A percentile compares a stretch with the other conserved stretches of the same genome.
Evolutionary conservation across 352 stramenopile species (phyloP).

Genomic region (Pythium phragmiticola): DNA sequence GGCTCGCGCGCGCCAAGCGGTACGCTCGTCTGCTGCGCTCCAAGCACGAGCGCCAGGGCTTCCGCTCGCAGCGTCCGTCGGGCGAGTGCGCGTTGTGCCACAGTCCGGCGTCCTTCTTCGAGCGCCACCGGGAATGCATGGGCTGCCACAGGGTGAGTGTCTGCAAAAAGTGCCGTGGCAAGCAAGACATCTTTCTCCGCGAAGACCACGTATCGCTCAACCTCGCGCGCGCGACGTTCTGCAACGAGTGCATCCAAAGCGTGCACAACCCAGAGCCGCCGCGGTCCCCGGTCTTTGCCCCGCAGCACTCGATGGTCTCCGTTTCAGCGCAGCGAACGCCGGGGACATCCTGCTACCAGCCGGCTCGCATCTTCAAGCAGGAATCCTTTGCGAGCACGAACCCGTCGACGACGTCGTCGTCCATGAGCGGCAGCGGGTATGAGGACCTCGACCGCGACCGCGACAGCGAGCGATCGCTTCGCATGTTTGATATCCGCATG

Average conservation of each 20-base stretch:
- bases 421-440: neutral
- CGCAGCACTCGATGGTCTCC: neutral
- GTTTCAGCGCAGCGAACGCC: neutral
- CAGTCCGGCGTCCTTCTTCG: constrained; percentile 18
- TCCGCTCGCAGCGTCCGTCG: neutral
- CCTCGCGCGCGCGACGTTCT: constrained; percentile 15
- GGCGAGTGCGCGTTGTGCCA: constrained; percentile 13
- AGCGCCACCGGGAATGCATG: constrained; percentile 11
- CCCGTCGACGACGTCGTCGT: neutral
- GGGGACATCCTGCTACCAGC: neutral
- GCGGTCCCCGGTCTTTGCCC: neutral
- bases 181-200: constrained; percentile 7
- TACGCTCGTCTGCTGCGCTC: constrained; percentile 3
- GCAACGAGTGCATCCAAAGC: constrained; percentile 9
- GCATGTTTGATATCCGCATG: neutral
- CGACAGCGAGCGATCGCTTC: constrained; percentile 3
- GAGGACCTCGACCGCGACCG: neutral
- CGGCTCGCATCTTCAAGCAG: neutral
- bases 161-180: constrained; percentile 22
- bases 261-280: neutral
- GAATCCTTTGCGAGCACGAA: neutral
- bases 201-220: constrained; percentile 2
- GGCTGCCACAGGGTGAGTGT: constrained; percentile 24
- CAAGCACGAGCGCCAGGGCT: neutral
- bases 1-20: constrained; percentile 15